phyloP scores from a whole-genome alignment of 129 eudicot genomes.

The Logfia minima region DNA sequence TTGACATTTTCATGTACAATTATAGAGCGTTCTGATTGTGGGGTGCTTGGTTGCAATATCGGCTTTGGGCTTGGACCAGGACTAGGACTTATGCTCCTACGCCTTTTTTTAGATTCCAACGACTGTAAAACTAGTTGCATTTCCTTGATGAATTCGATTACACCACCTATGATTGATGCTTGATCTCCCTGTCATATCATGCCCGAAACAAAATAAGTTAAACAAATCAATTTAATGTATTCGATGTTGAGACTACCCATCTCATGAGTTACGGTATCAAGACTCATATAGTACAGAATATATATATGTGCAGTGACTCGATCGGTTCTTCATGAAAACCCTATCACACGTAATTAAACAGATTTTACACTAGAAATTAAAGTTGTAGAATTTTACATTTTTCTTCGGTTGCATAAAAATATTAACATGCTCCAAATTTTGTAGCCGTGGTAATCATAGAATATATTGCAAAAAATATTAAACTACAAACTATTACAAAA shows the following conservation, averaged over 20 bases:
- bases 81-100: conserved; percentile 90
- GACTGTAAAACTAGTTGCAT: conserved; percentile 78
- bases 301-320: not conserved
- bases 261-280: too few relatives aligned
- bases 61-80: conserved; percentile 70
- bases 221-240: not conserved
- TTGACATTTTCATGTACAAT: conserved; percentile 49
- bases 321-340: not conserved
- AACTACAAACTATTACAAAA: too few relatives aligned
- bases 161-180: conserved; percentile 98
- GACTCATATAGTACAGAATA: not conserved
- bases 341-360: not conserved
- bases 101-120: conserved; percentile 83
- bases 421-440: too few relatives aligned
- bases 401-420: not conserved
- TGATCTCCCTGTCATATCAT: conserved; percentile 73
- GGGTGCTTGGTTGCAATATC: conserved; percentile 47
- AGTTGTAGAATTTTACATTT: not conserved
- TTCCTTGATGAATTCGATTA: conserved; percentile 94
- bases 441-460: too few relatives aligned
- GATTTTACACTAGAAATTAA: not conserved
- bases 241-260: not conserved
- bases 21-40: conserved; percentile 45
- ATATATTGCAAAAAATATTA: too few relatives aligned
- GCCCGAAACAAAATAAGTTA: not conserved